Conservation (phyloP, 345 rosid genomes). For the Gossypium arboreum region DNA sequence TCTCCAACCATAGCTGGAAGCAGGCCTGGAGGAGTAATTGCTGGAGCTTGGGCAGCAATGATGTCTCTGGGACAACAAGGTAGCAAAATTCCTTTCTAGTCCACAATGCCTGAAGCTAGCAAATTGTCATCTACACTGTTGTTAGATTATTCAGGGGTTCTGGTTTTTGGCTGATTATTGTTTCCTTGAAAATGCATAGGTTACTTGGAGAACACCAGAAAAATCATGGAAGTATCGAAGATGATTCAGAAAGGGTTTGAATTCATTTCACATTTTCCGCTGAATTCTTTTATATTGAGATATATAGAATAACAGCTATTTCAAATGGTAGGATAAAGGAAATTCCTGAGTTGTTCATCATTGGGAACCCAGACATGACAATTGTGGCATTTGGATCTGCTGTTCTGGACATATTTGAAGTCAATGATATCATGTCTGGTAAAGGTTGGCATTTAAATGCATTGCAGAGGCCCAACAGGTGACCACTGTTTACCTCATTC, state of each 20-base stretch:
- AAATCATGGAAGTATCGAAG: conserved; percentile 78
- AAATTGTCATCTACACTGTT: conserved; percentile 7
- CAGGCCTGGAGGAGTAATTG: conserved; percentile 85
- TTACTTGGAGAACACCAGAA: conserved; percentile 65
- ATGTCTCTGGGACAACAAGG: conserved; percentile 84
- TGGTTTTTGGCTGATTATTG: conserved; percentile 19
- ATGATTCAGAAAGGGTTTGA: conserved; percentile 63
- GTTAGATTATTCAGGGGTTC: conserved; percentile 9
- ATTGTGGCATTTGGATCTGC: conserved; percentile 78
- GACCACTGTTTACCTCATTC: not conserved
- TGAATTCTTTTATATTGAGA: not conserved
- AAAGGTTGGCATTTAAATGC: conserved; percentile 99
- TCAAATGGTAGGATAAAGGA: conserved; percentile 53
- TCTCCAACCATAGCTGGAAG: conserved; percentile 96
- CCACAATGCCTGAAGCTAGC: conserved; percentile 11
- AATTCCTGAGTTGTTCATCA: conserved; percentile 62
- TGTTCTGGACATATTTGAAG: conserved; percentile 75
- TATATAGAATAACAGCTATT: not conserved
- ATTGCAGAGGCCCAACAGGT: conserved; percentile 92
- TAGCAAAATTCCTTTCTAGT: conserved; percentile 12
- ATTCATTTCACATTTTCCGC: conserved; percentile 8
- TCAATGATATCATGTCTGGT: conserved; percentile 74
- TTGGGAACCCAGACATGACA: conserved; percentile 94
- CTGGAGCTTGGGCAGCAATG: conserved; percentile 97
- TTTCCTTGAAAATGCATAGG: conserved; percentile 37